Evolutionary conservation across 2,329 filamentous ascomycete species (phyloP).

Genomic region (Colletotrichum paranaense): DNA sequence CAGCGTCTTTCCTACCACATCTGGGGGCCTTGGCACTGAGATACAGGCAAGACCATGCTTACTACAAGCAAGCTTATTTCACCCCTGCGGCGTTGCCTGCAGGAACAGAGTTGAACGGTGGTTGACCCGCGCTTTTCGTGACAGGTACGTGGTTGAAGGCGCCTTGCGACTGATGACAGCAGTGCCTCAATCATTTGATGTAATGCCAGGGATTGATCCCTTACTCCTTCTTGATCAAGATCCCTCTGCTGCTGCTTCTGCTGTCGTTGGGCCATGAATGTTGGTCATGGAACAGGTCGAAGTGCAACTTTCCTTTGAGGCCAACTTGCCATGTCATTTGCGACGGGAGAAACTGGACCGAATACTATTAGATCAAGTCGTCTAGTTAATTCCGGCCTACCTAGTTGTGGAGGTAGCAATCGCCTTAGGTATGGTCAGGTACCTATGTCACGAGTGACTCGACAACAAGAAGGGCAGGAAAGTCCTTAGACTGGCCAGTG

Average conservation of each 20-base stretch:
- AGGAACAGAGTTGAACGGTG: not conserved
- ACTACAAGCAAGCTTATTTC: constrained; percentile 7
- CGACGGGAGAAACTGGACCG: not conserved
- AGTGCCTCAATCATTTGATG: not conserved
- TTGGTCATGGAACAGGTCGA: not conserved
- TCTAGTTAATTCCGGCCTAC: not conserved
- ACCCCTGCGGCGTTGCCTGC: not conserved
- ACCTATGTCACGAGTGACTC: not conserved
- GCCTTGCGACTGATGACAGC: not conserved
- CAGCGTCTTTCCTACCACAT: not conserved
- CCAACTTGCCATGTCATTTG: not conserved
- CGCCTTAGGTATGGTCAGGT: too few relatives aligned
- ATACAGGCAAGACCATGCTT: constrained; percentile 14
- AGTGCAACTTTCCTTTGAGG: not conserved
- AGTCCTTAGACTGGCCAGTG: not conserved
- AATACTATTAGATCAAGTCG: not conserved
- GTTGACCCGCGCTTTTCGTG: not conserved
- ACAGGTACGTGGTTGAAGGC: not conserved
- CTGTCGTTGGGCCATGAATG: too few relatives aligned
- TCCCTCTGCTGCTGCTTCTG: not conserved
- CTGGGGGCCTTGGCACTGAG: not conserved
- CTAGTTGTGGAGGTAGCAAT: not conserved
- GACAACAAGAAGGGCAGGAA: not conserved
- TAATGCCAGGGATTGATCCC: not conserved
- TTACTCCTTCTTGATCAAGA: not conserved